A percentile compares a stretch with the other conserved stretches of the same genome.
These are phyloP conservation scores for Cucurbita ficifolia DNA, from an alignment of 306 rosid genomes.

Conservation along the genomic window DNA sequence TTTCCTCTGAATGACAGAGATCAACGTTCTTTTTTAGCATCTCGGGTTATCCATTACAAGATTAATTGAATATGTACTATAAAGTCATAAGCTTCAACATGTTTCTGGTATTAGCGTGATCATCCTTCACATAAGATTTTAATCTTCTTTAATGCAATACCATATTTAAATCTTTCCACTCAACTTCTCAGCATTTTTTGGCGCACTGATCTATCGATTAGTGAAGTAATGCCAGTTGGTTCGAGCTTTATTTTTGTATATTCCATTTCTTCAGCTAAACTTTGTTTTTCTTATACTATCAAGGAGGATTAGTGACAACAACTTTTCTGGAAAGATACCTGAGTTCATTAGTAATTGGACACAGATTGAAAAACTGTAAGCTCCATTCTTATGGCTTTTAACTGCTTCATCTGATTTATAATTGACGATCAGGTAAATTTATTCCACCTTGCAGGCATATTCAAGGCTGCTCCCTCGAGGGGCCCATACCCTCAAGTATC, in stretches of 20 bases:
- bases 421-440: background rate
- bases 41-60: background rate
- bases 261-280: background rate
- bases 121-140: background rate
- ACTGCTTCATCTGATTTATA: background rate
- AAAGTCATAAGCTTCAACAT: background rate
- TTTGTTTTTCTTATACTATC: slow-evolving; percentile 9
- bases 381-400: slow-evolving; percentile 1
- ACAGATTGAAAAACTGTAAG: slow-evolving; percentile 64
- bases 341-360: slow-evolving; percentile 61
- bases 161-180: background rate
- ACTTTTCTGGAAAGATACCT: slow-evolving; percentile 65
- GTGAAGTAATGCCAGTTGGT: background rate
- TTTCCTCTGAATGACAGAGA: background rate
- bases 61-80: background rate
- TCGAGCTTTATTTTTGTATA: background rate
- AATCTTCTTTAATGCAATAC: background rate
- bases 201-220: background rate
- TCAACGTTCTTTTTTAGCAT: background rate
- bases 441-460: slow-evolving; percentile 44
- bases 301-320: slow-evolving; percentile 79
- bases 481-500: slow-evolving; percentile 76
- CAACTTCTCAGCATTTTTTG: background rate
- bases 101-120: background rate
- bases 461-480: slow-evolving; percentile 63